A percentile compares a stretch with the other conserved stretches of the same genome.
These are phyloP conservation scores for Litchi chinensis DNA, from an alignment of 345 rosid genomes.

Conservation along the genomic window DNA sequence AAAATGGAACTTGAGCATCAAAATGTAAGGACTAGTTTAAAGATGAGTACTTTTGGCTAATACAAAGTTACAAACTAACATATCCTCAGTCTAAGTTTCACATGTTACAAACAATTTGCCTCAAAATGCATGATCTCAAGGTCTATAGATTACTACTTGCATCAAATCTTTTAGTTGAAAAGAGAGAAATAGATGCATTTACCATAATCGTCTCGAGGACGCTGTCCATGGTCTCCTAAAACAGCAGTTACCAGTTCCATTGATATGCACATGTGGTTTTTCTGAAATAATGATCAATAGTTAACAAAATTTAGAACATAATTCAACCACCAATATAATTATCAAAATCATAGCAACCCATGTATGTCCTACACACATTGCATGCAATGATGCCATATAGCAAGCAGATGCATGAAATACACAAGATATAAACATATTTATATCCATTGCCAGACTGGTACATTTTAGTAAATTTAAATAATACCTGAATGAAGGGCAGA, in stretches of 20 bases:
- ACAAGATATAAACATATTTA: background rate
- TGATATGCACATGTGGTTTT: constrained; percentile 77
- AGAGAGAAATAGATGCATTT: constrained; percentile 14
- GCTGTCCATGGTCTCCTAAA: constrained; percentile 98
- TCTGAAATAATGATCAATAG: constrained; percentile 45
- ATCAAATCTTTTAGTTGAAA: background rate
- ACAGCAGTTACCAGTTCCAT: constrained; percentile 99
- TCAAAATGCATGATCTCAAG: background rate
- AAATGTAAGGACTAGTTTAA: background rate
- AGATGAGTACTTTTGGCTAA: background rate
- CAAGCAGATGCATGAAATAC: background rate
- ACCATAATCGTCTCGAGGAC: constrained; percentile 91
- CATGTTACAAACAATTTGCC: background rate
- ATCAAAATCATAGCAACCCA: background rate
- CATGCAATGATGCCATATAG: background rate
- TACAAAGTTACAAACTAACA: background rate
- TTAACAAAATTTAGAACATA: constrained; percentile 7
- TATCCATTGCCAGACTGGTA: background rate
- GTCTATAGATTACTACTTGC: background rate
- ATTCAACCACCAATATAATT: constrained; percentile 4
- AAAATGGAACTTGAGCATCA: background rate
- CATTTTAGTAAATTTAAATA: background rate
- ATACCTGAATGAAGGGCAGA: background rate
- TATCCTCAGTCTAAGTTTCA: background rate
- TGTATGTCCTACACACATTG: background rate